Base-by-base conservation (phyloP, 2,329 filamentous ascomycete genomes). In the Ceratocystis smalleyi region DNA sequence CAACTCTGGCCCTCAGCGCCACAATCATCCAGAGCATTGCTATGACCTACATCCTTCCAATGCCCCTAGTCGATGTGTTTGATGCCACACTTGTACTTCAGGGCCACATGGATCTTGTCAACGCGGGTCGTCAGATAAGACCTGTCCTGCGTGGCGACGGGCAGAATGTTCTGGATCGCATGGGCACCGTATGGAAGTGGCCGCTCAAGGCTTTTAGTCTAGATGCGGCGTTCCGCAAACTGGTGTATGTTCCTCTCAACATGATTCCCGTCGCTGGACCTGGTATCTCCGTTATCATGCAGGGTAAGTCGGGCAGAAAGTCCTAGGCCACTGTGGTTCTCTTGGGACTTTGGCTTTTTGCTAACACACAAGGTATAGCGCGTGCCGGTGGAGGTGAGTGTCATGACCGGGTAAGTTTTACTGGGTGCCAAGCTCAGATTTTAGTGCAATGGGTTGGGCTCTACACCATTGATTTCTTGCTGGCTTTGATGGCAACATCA, bases 241-340 rank as follows among this genome's bases (percentile, higher is more conserved):
- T 95, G 68, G 82, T 96, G 76, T 94, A 95, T 72, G 78, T 96
- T 51, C 91, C 92, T 10, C 79, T 97, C 67, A 97, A 96, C 76
- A 91, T 96, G 72, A 91, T 97, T 62, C 92, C 92, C 0, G 81
- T 96, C 0, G 83, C 96, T 19, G 92, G 92, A 5, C 61, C 65
- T 10, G 59, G 22, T 3, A 43, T 63, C 12, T 63, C 95, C 73
- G 81, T 96, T 43, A 73, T 87, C 32, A 72, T 95, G 17, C 90
- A 96, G 74, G 87, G 86, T 74, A 73, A 55, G 19, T 66, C 67
- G 69, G 65, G 70, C 62, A 19, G 22, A 51, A 40, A 27, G 15
- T 24, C 15, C 4, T 24, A 15, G 47, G 3, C 22, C 15, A 5
- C 27, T 51, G 27, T 27, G n/a, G 24, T 51, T 15, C 19, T 49